Evolutionary conservation across 1,139 yeast species (phyloP), one percentile per base, ranked within the genome.

Genomic region (Magnusiomyces starmeri): DNA sequence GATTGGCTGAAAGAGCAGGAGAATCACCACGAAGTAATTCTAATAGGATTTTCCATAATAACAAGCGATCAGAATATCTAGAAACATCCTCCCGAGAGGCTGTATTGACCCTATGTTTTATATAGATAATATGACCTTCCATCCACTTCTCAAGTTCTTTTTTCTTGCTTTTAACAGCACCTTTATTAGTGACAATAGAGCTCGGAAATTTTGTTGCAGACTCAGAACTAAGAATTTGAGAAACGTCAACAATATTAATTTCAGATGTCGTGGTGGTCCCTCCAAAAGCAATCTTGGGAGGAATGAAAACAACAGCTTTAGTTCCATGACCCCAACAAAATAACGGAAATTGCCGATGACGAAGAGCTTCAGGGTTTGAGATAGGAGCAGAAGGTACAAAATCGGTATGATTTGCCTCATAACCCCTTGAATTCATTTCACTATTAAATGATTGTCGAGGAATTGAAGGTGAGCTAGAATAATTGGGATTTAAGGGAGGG

Each of bases 71-170:
- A 34, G 25, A 22, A 20, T 44, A 42, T 57, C 61, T 46, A 47
- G 51, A 16, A 56, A 56, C 18, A 4, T 51, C 54, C 18, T 49
- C 46, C 16, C 44, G 50, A 14, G 48, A 43, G 43, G 51, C 50
- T 21, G 59, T 62, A 8, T 51, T 52, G 4, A 20, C 39, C n/a
- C 32, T 42, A 25, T 42, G 41, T n/a, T 51, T 51, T 27, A 51
- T 21, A 21, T 37, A 16, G 29, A 48, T 51, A 6, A 57, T 51
- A 21, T 60, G 59, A 25, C 54, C 56, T 44, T 59, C 62, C 45
- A 75, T 59, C 90, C 90, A 85, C 53, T 78, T 78, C 55, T 79
- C 83, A 18, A 83, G 62, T 26, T 83, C 90, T 62, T 81, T 82
- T 67, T 74, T 77, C 64, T 79, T 82, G 20, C 78, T 67, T 62